These are phyloP conservation scores for Solanum corneliomulleri DNA, from an alignment of 257 asterid genomes.

Conservation along the genomic window DNA sequence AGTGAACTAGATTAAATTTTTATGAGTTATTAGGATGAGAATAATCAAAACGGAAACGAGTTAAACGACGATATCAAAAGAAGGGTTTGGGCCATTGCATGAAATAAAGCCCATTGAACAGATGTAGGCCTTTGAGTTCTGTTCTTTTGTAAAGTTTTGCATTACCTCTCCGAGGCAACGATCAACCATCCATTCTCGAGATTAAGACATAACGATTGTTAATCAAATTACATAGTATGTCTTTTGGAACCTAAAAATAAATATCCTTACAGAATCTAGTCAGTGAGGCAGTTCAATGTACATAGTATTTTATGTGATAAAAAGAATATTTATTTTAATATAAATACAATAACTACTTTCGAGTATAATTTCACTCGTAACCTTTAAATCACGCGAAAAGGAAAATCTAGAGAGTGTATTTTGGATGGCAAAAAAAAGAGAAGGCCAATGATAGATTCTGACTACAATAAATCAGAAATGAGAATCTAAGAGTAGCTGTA, in stretches of 20 bases:
- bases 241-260: background rate
- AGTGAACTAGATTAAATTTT: background rate
- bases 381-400: background rate
- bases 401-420: background rate
- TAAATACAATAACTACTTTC: no score
- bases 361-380: fast-evolving
- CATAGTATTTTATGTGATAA: background rate
- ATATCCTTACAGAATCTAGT: background rate
- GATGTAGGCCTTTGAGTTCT: background rate
- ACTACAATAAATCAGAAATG: background rate
- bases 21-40: background rate
- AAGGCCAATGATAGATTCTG: background rate
- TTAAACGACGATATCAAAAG: no score
- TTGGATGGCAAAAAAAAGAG: background rate
- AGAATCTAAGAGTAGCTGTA: background rate
- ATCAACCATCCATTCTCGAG: no score
- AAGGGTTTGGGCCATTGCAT: background rate
- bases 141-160: background rate
- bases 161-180: background rate
- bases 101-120: background rate
- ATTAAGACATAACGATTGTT: background rate
- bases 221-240: background rate
- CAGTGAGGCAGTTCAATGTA: no score
- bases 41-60: background rate
- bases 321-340: no score